phyloP scores from a whole-genome alignment of 2,329 filamentous ascomycete species.

The Talaromyces sp. region DNA sequence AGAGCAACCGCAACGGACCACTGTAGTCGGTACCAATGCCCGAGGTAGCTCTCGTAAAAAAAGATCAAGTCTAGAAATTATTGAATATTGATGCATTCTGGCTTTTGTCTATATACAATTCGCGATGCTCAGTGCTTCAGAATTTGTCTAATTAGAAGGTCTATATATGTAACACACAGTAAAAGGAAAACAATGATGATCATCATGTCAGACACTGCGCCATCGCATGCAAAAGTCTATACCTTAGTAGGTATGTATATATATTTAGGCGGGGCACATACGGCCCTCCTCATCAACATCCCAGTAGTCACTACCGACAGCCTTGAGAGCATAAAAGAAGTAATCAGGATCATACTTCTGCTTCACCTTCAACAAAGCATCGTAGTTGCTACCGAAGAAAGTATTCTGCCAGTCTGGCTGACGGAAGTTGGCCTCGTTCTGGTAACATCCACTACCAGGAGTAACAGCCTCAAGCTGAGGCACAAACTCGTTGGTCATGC shows the following conservation, averaged over 20 bases:
- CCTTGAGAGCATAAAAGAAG: slow-evolving; percentile 16
- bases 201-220: background rate
- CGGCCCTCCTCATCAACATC: slow-evolving; percentile 1
- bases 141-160: background rate
- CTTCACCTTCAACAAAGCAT: slow-evolving; percentile 28
- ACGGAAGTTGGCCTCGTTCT: slow-evolving; percentile 24
- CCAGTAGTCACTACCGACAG: slow-evolving; percentile 14
- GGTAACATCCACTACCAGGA: slow-evolving; percentile 21
- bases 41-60: background rate
- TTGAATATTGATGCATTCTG: background rate
- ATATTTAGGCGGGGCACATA: slow-evolving; percentile 5
- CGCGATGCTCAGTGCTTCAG: background rate
- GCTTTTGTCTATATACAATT: background rate
- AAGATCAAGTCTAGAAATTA: background rate
- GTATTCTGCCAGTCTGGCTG: slow-evolving; percentile 26
- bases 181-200: background rate
- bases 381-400: slow-evolving; percentile 29
- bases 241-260: background rate
- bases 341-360: slow-evolving; percentile 28
- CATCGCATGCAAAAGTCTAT: slow-evolving; percentile 2
- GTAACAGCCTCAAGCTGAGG: slow-evolving; percentile 16
- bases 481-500: slow-evolving; percentile 4
- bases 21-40: background rate
- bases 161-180: background rate
- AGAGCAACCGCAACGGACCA: too few species aligned